These are phyloP conservation scores for Talaromyces sp. DNA, from an alignment of 2,329 filamentous ascomycete genomes.

Conservation along the genomic window DNA sequence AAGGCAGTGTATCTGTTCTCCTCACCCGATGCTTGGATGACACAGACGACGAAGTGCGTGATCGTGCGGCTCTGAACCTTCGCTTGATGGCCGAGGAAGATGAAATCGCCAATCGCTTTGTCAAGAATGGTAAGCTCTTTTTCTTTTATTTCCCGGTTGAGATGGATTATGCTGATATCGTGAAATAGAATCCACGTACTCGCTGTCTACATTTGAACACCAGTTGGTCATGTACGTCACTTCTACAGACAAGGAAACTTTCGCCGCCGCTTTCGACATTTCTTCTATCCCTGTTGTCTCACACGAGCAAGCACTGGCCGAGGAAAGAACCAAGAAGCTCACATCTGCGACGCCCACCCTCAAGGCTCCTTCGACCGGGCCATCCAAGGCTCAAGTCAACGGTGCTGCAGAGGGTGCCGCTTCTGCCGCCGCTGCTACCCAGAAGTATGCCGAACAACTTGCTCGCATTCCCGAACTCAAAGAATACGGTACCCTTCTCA, in stretches of 20 bases:
- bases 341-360: conserved; percentile 86
- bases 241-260: conserved; percentile 80
- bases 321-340: conserved; percentile 95
- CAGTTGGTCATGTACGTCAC: conserved; percentile 97
- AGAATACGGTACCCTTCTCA: conserved; percentile 83
- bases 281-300: conserved; percentile 87
- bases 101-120: conserved; percentile 77
- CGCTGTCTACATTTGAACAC: conserved; percentile 89
- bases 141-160: not conserved
- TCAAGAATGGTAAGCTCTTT: conserved; percentile 71
- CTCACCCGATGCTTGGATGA: conserved; percentile 93
- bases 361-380: conserved; percentile 81
- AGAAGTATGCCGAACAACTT: conserved; percentile 84
- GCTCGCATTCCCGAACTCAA: conserved; percentile 86
- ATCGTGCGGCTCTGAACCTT: conserved; percentile 88
- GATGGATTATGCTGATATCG: conserved; percentile 17
- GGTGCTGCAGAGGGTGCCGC: conserved; percentile 70
- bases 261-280: conserved; percentile 83
- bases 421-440: conserved; percentile 71
- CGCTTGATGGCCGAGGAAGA: conserved; percentile 89
- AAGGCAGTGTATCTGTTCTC: conserved; percentile 88
- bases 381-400: conserved; percentile 64
- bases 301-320: conserved; percentile 89
- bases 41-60: conserved; percentile 93
- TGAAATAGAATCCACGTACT: conserved; percentile 79